Percentiles rank a stretch among this genome's conserved stretches.
phyloP scores from a whole-genome alignment of 805 yeast genomes.

The Pichia ethanolica region DNA sequence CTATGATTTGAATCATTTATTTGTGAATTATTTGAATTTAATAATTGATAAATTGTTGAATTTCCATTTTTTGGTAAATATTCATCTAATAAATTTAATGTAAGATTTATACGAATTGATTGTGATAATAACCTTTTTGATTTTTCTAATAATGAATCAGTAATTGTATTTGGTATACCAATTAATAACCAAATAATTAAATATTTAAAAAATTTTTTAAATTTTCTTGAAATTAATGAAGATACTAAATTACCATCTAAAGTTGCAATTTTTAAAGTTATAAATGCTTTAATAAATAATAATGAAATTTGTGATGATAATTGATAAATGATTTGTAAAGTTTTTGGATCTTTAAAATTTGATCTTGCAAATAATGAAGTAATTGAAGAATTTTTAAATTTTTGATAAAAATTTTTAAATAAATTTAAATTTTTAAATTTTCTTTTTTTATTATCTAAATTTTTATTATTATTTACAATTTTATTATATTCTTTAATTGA shows the following conservation, averaged over 20 bases:
- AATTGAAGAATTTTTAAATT: conserved; percentile 14
- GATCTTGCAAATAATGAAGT: conserved; percentile 14
- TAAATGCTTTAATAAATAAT: conserved; percentile 57
- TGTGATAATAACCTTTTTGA: conserved; percentile 52
- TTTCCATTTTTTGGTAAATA: conserved; percentile 65
- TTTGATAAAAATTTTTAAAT: background rate
- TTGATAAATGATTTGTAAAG: conserved; percentile 12
- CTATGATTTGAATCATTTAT: conserved; percentile 77
- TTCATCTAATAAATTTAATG: conserved; percentile 54
- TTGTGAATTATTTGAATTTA: conserved; percentile 33
- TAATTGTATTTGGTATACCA: conserved; percentile 80
- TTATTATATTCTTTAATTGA: background rate
- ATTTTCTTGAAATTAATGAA: conserved; percentile 63
- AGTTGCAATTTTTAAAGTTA: conserved; percentile 77
- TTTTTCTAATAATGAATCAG: conserved; percentile 62
- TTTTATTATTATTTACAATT: background rate
- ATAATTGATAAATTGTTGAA: conserved; percentile 67
- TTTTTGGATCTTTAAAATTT: conserved; percentile 7
- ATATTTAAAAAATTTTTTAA: conserved; percentile 54
- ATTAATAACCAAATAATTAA: conserved; percentile 72
- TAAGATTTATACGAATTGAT: conserved; percentile 55
- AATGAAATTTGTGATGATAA: conserved; percentile 50
- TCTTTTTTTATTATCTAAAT: background rate
- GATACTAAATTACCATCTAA: conserved; percentile 84
- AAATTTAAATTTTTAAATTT: background rate